Percentiles rank a stretch among this genome's conserved stretches.
These are phyloP conservation scores for Colletotrichum karsti DNA, from an alignment of 2,329 filamentous ascomycete species.

Conservation along the genomic window DNA sequence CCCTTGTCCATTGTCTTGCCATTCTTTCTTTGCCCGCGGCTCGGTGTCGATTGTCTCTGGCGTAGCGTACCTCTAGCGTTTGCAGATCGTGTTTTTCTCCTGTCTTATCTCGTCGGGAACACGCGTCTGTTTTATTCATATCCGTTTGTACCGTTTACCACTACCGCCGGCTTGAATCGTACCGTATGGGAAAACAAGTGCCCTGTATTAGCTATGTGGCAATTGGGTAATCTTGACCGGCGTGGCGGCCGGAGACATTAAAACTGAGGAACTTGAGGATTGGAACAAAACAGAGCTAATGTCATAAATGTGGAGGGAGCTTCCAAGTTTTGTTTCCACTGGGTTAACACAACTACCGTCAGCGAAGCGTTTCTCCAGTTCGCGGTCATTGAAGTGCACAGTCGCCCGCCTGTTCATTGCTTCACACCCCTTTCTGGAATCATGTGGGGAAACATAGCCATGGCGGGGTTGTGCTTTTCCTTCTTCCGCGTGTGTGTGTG, in stretches of 20 bases:
- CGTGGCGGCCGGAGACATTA: neutral
- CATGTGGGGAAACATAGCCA: neutral
- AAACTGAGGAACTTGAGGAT: neutral
- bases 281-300: neutral
- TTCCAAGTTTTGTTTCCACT: neutral
- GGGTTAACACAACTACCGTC: neutral
- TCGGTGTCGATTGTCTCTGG: neutral
- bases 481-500: too few species aligned
- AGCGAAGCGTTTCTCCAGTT: neutral
- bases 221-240: neutral
- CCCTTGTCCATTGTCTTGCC: neutral
- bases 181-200: neutral
- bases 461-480: neutral
- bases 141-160: too few species aligned
- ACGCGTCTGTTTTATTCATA: neutral
- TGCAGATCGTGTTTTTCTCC: neutral
- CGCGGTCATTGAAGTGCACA: neutral
- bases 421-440: neutral
- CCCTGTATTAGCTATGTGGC: neutral
- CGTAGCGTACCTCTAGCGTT: too few species aligned
- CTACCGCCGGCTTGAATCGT: neutral
- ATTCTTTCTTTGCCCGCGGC: neutral
- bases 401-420: neutral
- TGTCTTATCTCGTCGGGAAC: neutral
- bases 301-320: constrained; percentile 1